phyloP scores from a whole-genome alignment of 768 basidiomycete genomes.

The Asterophora parasitica region DNA sequence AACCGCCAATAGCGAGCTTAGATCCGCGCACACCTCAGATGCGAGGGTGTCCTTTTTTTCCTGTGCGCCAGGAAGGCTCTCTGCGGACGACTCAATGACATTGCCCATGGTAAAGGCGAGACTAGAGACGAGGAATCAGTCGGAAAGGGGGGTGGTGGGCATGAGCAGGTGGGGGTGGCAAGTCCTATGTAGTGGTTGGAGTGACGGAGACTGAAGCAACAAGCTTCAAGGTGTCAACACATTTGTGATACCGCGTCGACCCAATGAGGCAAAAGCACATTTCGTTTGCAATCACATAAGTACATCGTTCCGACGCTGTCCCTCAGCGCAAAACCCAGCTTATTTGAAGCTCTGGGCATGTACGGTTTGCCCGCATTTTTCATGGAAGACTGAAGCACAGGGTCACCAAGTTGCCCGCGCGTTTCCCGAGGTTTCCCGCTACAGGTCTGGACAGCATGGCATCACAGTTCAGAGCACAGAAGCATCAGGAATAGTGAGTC shows the following conservation, averaged over 20 bases:
- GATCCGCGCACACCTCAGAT: not conserved
- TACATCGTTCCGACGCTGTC: not conserved
- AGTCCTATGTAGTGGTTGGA: not conserved
- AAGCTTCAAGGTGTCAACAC: conserved; percentile 9
- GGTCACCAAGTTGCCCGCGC: no score
- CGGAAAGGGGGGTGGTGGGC: not conserved
- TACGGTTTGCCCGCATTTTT: no score
- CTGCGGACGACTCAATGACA: conserved; percentile 5
- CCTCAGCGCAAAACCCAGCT: no score
- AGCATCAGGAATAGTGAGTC: not conserved
- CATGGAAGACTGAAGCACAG: no score
- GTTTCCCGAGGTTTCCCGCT: no score
- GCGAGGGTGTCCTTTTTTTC: not conserved
- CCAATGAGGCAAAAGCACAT: not conserved
- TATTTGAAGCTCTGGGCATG: no score
- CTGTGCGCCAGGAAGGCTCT: not conserved
- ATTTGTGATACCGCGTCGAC: not conserved
- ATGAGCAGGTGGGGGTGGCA: not conserved
- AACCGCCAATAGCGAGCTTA: not conserved
- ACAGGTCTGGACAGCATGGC: not conserved
- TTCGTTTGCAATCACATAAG: not conserved
- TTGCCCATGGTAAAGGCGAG: conserved; percentile 9
- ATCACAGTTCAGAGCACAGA: not conserved
- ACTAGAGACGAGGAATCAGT: not conserved
- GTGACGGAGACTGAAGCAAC: conserved; percentile 10